Evolutionary conservation across 495 filamentous ascomycete genomes (phyloP), one percentile per base, ranked within the genome.

Genomic region (Penicillium mononematosum): DNA sequence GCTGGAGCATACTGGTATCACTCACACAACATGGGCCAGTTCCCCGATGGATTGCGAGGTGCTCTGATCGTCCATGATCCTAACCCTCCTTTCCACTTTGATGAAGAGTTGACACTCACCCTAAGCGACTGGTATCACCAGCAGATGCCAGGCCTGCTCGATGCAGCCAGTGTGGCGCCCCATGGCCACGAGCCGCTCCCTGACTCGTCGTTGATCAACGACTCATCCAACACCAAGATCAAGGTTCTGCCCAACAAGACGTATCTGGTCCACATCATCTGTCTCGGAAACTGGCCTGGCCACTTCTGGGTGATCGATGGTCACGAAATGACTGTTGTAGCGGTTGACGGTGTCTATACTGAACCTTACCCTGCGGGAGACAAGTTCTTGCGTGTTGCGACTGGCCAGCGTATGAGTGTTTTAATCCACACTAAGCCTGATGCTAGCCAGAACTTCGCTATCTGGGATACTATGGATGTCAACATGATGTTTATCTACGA

Each of bases 1-100:
- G 82, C 86, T 1, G 89, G 89, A 41, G 89, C 89, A 3, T 93
- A 90, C 75, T 93, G 90, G 90, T 93, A 92, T 64, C 89, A 93
- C 68, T 88, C 87, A 3, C 89, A 93, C 65, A 72, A 78, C 24
- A 75, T 74, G 58, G 86, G 80, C 1, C 89, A 92, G 63, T 93
- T 92, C 59, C 88, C 89, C 1, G 90, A 95, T 70, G 90, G 90
- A 11, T 76, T 91, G 32, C 81, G 88, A 51, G 89, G 87, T 3
- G 73, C 89, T 2, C 67, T 95, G 34, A 84, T 94, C 47, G 75
- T 93, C 29, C 80, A 91, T 45, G 90, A 94, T 65, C 83, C 83
- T 2, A 67, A 82, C 0, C 75, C 77, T 9, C 89, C 88, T 0
- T 88, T 85, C 69, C 69, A 73, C 10, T 90, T 85, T 58, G 87